These are phyloP conservation scores for Penicillium sp. DNA, from an alignment of 2,329 filamentous ascomycete species.

Conservation along the genomic window DNA sequence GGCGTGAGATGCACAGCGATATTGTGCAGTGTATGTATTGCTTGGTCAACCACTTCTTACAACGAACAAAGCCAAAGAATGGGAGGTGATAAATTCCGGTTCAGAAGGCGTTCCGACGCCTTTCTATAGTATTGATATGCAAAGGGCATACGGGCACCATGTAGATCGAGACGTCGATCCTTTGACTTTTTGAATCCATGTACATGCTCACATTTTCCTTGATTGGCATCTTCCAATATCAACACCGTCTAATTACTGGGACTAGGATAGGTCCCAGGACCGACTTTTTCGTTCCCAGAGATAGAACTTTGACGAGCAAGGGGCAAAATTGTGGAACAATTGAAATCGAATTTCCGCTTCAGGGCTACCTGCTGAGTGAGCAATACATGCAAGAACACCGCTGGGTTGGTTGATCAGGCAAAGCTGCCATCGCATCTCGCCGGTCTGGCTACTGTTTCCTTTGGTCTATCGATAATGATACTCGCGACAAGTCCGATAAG, in stretches of 20 bases:
- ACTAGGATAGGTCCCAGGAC: background rate
- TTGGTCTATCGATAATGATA: background rate
- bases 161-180: too few species aligned
- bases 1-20: background rate
- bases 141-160: too few species aligned
- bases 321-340: background rate
- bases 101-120: too few species aligned
- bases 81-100: too few species aligned
- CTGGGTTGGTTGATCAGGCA: background rate
- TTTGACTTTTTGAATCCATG: too few species aligned
- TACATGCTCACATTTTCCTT: too few species aligned
- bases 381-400: background rate
- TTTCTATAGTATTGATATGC: too few species aligned
- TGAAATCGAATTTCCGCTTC: background rate
- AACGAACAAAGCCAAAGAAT: too few species aligned
- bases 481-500: background rate
- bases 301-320: background rate
- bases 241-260: background rate
- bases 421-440: background rate
- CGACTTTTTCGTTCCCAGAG: background rate
- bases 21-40: background rate
- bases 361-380: background rate
- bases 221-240: background rate
- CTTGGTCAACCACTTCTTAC: too few species aligned
- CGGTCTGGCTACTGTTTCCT: background rate